These are phyloP conservation scores for Talaromyces liani DNA, from an alignment of 495 filamentous ascomycete genomes.

Conservation along the genomic window DNA sequence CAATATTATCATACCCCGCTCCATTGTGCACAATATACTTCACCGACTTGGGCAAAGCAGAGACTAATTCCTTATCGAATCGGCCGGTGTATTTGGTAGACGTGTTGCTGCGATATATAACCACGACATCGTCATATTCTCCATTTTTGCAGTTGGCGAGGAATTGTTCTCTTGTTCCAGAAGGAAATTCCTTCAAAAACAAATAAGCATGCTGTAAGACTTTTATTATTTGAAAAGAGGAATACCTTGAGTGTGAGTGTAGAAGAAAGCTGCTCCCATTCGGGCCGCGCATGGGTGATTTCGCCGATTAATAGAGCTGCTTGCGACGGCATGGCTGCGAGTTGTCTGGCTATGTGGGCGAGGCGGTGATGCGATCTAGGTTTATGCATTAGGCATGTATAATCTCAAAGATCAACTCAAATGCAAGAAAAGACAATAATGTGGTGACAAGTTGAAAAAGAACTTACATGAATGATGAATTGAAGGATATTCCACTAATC, in stretches of 20 bases:
- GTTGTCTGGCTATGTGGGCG: background rate
- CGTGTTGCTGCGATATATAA: constrained; percentile 50
- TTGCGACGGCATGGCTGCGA: constrained; percentile 27
- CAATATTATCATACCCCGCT: constrained; percentile 78
- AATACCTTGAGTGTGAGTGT: constrained; percentile 47
- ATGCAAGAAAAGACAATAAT: background rate
- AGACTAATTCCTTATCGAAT: constrained; percentile 52
- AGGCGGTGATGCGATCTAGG: background rate
- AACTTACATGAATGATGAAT: background rate
- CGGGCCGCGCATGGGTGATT: constrained; percentile 44
- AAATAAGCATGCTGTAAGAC: constrained; percentile 2
- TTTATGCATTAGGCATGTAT: background rate
- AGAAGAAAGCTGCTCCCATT: constrained; percentile 48
- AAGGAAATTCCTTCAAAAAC: constrained; percentile 42
- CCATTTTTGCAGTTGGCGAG: constrained; percentile 44
- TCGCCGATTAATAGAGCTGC: constrained; percentile 50
- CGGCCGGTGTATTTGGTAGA: constrained; percentile 55
- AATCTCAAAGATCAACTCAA: background rate
- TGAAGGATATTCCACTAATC: background rate
- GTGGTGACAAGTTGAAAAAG: background rate
- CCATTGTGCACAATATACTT: constrained; percentile 83
- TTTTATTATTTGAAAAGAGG: background rate
- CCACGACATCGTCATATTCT: constrained; percentile 49
- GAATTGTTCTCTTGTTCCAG: constrained; percentile 44
- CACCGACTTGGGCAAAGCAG: constrained; percentile 54